Percentiles rank a stretch among this genome's conserved stretches.
Conservation (phyloP, 345 rosid species). For the Hibiscus mutabilis region DNA sequence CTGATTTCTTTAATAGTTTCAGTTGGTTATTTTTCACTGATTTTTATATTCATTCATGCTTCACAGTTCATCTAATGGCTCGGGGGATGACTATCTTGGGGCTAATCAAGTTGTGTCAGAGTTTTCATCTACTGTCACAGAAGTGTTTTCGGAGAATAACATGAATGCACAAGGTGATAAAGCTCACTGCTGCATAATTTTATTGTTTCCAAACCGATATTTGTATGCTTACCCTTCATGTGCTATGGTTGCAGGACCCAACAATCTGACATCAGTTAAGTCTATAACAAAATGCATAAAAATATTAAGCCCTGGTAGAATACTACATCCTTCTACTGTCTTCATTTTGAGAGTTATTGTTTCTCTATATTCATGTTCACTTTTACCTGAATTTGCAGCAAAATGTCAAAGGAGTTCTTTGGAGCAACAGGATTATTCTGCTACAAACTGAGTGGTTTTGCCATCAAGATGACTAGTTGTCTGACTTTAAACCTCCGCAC, state of each 20-base stretch:
- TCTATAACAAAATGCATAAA: conserved; percentile 55
- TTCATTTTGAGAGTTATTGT: not conserved
- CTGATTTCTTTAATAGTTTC: not conserved
- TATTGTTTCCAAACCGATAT: not conserved
- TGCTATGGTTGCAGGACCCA: conserved; percentile 39
- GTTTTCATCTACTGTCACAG: conserved; percentile 37
- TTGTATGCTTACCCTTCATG: not conserved
- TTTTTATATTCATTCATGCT: not conserved
- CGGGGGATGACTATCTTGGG: conserved; percentile 27
- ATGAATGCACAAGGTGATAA: conserved; percentile 30
- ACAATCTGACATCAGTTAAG: conserved; percentile 42
- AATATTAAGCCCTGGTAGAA: conserved; percentile 65
- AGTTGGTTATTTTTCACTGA: not conserved
- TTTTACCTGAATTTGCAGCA: conserved; percentile 30
- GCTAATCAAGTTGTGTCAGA: conserved; percentile 39
- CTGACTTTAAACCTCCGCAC: conserved; percentile 22
- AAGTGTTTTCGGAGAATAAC: conserved; percentile 37
- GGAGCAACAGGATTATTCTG: conserved; percentile 22
- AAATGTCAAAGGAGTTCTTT: conserved; percentile 22
- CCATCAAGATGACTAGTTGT: conserved; percentile 16
- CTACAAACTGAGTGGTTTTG: conserved; percentile 17
- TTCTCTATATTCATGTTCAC: not conserved
- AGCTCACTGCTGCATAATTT: conserved; percentile 5
- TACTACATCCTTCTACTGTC: not conserved
- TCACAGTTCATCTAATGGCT: not conserved